Base-by-base conservation (phyloP, 768 basidiomycete species). In the Leccinum obscurum region DNA sequence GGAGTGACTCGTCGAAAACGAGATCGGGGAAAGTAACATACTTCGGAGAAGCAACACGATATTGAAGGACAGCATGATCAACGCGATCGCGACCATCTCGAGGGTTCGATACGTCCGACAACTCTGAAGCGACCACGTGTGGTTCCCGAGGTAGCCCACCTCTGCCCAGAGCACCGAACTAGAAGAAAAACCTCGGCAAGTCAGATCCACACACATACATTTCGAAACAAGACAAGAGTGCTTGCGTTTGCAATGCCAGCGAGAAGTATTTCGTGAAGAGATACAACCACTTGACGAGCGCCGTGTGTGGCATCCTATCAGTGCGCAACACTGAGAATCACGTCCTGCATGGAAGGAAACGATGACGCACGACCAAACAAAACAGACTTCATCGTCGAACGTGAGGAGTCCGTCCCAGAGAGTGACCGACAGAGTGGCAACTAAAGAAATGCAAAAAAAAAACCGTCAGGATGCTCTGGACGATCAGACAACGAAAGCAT, bases 231-330 rank as follows among this genome's bases (percentile, higher is more conserved):
- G n/a, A 44, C 4, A 20, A 44, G 2, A 10, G 24, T 9, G 48
- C 13, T 60, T 44, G 66, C 71, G 58, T 64, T 39, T 69, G 71
- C 3, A 61, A 1, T 3, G 14, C 15, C 17, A 73, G 14, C 10
- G 57, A 61, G 30, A 62, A 58, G 30, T 69, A 72, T 56, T 61
- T 73, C 6, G 61, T 60, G 52, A 71, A 62, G 11, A 73, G n/a
- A 51, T 69, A 72, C 20, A 73, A 15, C 71, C 69, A 73, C 54
- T 73, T 72, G 46, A 67, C 32, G 28, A 44, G 50, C 3, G 67
- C 63, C 7, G 14, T 55, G 8, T 7, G 7, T n/a, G 71, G 48
- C 59, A 67, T 65, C 13, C 71, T 72, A n/a, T 2, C 5, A 44
- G 41, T 11, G 7, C 6, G 9, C n/a, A n/a, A 0, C 11, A 0